These are phyloP conservation scores for Penicillium canescens DNA, from an alignment of 495 filamentous ascomycete species.

Conservation along the genomic window DNA sequence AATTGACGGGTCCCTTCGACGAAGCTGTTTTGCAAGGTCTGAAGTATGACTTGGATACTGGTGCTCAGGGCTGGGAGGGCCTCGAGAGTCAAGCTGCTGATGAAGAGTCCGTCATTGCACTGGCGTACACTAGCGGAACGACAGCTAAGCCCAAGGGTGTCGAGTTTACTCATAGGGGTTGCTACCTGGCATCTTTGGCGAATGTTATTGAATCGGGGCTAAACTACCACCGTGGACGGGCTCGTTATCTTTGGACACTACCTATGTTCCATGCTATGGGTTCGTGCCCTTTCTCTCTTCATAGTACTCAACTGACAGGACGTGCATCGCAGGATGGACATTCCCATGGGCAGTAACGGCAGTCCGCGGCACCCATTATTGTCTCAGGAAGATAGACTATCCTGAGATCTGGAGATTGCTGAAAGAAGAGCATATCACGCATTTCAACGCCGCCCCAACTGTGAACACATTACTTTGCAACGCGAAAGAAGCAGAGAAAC, in stretches of 20 bases:
- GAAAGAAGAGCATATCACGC: slow-evolving; percentile 81
- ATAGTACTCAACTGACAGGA: background rate
- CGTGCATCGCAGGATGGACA: slow-evolving; percentile 57
- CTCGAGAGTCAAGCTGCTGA: slow-evolving; percentile 64
- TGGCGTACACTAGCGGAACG: slow-evolving; percentile 91
- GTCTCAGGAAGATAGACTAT: slow-evolving; percentile 93
- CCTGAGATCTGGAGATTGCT: slow-evolving; percentile 85
- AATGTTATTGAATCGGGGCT: slow-evolving; percentile 89
- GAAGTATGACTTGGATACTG: slow-evolving; percentile 60
- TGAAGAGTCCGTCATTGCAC: slow-evolving; percentile 81
- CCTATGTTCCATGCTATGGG: slow-evolving; percentile 97
- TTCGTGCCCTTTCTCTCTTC: slow-evolving; percentile 15
- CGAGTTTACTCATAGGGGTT: slow-evolving; percentile 84
- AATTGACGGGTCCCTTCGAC: slow-evolving; percentile 78
- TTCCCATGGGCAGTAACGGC: slow-evolving; percentile 89
- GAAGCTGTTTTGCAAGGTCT: slow-evolving; percentile 81
- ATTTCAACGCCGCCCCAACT: slow-evolving; percentile 95
- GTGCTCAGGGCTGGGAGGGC: slow-evolving; percentile 72
- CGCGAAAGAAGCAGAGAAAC: slow-evolving; percentile 63
- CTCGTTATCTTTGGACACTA: slow-evolving; percentile 87
- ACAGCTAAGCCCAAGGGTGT: slow-evolving; percentile 93
- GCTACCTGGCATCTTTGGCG: slow-evolving; percentile 79
- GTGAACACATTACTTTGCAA: slow-evolving; percentile 93
- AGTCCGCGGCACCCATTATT: slow-evolving; percentile 91
- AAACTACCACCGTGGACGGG: slow-evolving; percentile 65